phyloP scores from a whole-genome alignment of 208 protist genomes.

The Leishmania tarentolae region DNA sequence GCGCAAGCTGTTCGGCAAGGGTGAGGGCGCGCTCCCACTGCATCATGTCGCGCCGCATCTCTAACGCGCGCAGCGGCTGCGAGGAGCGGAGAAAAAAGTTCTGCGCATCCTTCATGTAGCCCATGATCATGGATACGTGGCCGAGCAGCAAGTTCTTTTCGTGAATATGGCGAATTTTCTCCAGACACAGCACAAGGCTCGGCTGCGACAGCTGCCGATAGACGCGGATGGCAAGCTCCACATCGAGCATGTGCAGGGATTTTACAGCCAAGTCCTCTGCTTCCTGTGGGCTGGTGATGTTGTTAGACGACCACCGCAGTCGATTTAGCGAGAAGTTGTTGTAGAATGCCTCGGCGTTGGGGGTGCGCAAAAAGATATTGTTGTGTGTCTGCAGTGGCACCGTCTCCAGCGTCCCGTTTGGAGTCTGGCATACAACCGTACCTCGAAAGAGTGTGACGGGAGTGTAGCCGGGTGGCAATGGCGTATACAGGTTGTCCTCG shows the following conservation, averaged over 20 bases:
- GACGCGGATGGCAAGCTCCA: slow-evolving; percentile 92
- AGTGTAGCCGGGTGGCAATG: slow-evolving; percentile 60
- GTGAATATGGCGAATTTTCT: slow-evolving; percentile 92
- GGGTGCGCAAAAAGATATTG: slow-evolving; percentile 44
- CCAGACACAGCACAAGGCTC: slow-evolving; percentile 92
- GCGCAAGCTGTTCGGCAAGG: slow-evolving; percentile 92
- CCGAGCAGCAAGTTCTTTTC: slow-evolving; percentile 95
- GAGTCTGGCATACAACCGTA: slow-evolving; percentile 72
- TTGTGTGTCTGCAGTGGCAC: slow-evolving; percentile 85
- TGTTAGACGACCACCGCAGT: slow-evolving; percentile 88
- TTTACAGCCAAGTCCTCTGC: slow-evolving; percentile 86
- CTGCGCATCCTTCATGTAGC: slow-evolving; percentile 94
- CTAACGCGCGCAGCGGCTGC: slow-evolving; percentile 91
- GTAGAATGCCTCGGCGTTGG: slow-evolving; percentile 82
- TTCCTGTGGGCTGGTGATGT: slow-evolving; percentile 82
- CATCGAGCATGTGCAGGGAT: slow-evolving; percentile 94
- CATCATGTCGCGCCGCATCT: slow-evolving; percentile 97
- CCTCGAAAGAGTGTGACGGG: slow-evolving; percentile 87
- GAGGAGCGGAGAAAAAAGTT: slow-evolving; percentile 92
- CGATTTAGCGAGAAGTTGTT: slow-evolving; percentile 93
- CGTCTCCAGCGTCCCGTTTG: slow-evolving; percentile 64
- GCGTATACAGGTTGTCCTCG: slow-evolving; percentile 74
- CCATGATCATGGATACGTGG: slow-evolving; percentile 94
- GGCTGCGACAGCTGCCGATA: slow-evolving; percentile 94
- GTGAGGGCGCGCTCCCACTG: slow-evolving; percentile 96